These are phyloP conservation scores for Scytalidium lignicola DNA, from an alignment of 2,329 filamentous ascomycete species.

Conservation along the genomic window DNA sequence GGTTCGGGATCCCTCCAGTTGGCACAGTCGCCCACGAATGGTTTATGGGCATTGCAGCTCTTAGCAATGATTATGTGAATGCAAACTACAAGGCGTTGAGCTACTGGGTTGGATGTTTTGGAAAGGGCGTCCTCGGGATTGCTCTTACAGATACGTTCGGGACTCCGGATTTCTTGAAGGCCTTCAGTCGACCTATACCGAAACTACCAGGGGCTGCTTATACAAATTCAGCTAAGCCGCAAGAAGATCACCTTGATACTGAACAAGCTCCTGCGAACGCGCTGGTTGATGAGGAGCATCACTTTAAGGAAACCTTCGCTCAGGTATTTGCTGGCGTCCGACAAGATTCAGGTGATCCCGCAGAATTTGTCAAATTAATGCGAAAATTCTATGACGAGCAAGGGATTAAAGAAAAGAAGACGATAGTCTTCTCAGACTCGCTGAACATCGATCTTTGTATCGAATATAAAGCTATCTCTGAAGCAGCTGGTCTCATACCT, in stretches of 20 bases:
- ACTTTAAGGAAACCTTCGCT: constrained; percentile 51
- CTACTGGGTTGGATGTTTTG: constrained; percentile 91
- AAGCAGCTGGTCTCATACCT: constrained; percentile 74
- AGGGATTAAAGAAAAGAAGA: constrained; percentile 76
- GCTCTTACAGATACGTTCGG: constrained; percentile 96
- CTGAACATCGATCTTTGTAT: constrained; percentile 87
- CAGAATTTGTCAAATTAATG: constrained; percentile 61
- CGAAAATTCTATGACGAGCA: constrained; percentile 33
- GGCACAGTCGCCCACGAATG: constrained; percentile 95
- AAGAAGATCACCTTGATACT: constrained; percentile 17
- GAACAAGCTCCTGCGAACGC: constrained; percentile 36
- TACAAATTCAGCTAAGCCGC: constrained; percentile 28
- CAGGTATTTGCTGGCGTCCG: constrained; percentile 63
- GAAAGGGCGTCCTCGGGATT: constrained; percentile 75
- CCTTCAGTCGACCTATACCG: constrained; percentile 68
- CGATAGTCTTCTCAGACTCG: constrained; percentile 92
- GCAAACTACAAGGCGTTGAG: constrained; percentile 80
- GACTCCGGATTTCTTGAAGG: constrained; percentile 79
- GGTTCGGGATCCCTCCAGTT: constrained; percentile 76
- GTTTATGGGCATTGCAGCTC: constrained; percentile 98
- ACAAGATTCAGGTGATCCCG: constrained; percentile 68
- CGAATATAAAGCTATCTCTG: constrained; percentile 80
- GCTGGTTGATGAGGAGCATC: constrained; percentile 27
- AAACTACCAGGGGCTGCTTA: constrained; percentile 24
- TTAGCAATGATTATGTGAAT: constrained; percentile 75